phyloP scores from a whole-genome alignment of 768 basidiomycete genomes.

The Daedalea quercina region DNA sequence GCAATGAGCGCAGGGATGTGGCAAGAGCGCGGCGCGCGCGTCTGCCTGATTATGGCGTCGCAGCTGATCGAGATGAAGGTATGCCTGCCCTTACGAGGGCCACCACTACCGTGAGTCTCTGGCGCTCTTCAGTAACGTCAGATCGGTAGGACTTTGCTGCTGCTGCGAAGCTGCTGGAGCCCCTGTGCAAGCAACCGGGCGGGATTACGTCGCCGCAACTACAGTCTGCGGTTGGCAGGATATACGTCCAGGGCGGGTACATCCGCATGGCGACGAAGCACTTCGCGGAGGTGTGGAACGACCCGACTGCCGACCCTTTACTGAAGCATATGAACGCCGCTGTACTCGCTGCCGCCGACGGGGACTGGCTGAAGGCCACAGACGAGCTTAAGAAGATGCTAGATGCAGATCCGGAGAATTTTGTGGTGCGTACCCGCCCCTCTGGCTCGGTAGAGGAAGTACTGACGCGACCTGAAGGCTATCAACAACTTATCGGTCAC shows the following conservation, averaged over 20 bases:
- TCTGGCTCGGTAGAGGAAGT: background rate
- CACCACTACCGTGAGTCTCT: background rate
- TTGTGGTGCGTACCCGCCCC: conserved; percentile 36
- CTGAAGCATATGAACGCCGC: conserved; percentile 57
- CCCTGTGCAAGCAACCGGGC: conserved; percentile 40
- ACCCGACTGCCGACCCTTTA: conserved; percentile 24
- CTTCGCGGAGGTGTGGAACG: conserved; percentile 44
- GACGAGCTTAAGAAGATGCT: conserved; percentile 38
- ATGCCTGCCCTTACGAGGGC: conserved; percentile 4
- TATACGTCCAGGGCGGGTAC: conserved; percentile 72
- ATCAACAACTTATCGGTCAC: conserved; percentile 75
- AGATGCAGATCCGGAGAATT: conserved; percentile 50
- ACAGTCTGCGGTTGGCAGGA: conserved; percentile 62
- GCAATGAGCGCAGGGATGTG: conserved; percentile 47
- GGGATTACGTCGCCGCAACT: conserved; percentile 43
- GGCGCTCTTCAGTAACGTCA: background rate
- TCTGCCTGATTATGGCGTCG: conserved; percentile 74
- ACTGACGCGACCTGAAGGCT: conserved; percentile 35
- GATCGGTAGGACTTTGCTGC: conserved; percentile 55
- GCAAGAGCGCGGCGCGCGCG: conserved; percentile 71
- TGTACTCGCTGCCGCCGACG: conserved; percentile 58
- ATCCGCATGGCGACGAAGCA: conserved; percentile 51
- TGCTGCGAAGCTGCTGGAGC: conserved; percentile 60
- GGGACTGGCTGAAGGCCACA: conserved; percentile 57
- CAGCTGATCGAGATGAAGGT: conserved; percentile 86